Evolutionary conservation across 2,329 filamentous ascomycete species (phyloP).

Genomic region (Aspergillus melleus): DNA sequence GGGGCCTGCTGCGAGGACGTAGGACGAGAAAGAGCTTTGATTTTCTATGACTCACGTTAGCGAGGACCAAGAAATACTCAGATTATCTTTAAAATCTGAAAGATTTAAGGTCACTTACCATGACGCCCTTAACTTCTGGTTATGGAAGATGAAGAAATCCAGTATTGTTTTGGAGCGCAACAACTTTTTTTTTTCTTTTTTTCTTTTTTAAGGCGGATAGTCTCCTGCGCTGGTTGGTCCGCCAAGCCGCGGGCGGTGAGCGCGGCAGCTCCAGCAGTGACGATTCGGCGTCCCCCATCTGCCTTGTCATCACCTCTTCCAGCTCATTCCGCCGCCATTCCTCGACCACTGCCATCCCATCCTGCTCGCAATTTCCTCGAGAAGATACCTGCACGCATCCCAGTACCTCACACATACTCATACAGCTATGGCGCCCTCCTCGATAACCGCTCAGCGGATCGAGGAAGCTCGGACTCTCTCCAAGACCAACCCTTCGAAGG

Average conservation of each 20-base stretch:
- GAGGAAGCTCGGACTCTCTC: slow-evolving; percentile 83
- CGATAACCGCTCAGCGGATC: slow-evolving; percentile 65
- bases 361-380: slow-evolving; percentile 1
- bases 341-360: neutral
- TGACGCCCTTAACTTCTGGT: slow-evolving; percentile 21
- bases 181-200: slow-evolving; percentile 4
- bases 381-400: slow-evolving; percentile 9
- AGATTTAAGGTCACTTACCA: slow-evolving; percentile 27
- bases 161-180: slow-evolving; percentile 3
- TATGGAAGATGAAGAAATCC: slow-evolving; percentile 14
- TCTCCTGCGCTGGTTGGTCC: slow-evolving; percentile 28
- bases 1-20: slow-evolving; percentile 49
- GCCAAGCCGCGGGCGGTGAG: slow-evolving; percentile 35
- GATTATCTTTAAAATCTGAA: neutral
- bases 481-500: slow-evolving; percentile 78
- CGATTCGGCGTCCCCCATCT: slow-evolving; percentile 12
- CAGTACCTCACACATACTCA: slow-evolving; percentile 4
- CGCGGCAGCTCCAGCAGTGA: slow-evolving; percentile 23
- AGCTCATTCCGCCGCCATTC: neutral
- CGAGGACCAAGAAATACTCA: slow-evolving; percentile 15
- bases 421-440: slow-evolving; percentile 48
- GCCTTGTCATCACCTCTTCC: slow-evolving; percentile 9
- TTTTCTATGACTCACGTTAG: slow-evolving; percentile 47
- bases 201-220: slow-evolving; percentile 30
- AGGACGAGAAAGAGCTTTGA: slow-evolving; percentile 54